Conservation (phyloP, 2,329 filamentous ascomycete species). For the Cercospora sp. region DNA sequence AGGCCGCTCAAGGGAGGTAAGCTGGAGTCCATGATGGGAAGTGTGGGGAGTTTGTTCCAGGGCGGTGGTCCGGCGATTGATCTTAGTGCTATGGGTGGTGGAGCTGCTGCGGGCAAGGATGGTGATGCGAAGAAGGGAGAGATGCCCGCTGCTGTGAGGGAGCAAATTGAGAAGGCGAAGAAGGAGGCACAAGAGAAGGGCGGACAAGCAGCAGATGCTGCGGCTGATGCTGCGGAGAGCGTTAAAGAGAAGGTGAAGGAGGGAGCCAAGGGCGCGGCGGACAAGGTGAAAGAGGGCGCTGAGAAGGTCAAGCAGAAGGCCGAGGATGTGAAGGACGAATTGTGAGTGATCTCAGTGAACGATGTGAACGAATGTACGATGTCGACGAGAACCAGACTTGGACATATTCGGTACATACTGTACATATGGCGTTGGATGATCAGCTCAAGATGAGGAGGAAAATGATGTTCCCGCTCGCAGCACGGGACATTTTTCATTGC, state of each 20-base stretch:
- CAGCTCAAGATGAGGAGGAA: not conserved
- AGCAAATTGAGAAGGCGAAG: constrained; percentile 24
- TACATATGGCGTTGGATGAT: not conserved
- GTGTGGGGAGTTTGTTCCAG: constrained; percentile 20
- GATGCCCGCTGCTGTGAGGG: constrained; percentile 28
- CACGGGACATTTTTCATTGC: not conserved
- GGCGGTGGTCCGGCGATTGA: constrained; percentile 13
- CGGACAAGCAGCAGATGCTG: not conserved
- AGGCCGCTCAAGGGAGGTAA: constrained; percentile 35
- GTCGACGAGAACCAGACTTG: not conserved
- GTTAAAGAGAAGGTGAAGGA: constrained; percentile 13
- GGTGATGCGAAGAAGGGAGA: constrained; percentile 17
- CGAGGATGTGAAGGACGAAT: constrained; percentile 13
- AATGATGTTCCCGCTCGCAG: not conserved
- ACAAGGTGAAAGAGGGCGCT: not conserved
- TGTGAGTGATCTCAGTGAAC: not conserved
- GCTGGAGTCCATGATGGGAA: constrained; percentile 29
- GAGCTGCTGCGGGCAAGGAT: not conserved
- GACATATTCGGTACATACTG: not conserved
- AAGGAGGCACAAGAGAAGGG: constrained; percentile 13
- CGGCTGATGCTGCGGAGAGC: constrained; percentile 4
- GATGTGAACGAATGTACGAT: not conserved
- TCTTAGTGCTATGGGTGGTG: not conserved
- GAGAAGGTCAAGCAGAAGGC: constrained; percentile 9
- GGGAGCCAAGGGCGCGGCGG: not conserved